These are phyloP conservation scores for Pyrus betulifolia DNA, from an alignment of 306 rosid genomes.

Conservation along the genomic window DNA sequence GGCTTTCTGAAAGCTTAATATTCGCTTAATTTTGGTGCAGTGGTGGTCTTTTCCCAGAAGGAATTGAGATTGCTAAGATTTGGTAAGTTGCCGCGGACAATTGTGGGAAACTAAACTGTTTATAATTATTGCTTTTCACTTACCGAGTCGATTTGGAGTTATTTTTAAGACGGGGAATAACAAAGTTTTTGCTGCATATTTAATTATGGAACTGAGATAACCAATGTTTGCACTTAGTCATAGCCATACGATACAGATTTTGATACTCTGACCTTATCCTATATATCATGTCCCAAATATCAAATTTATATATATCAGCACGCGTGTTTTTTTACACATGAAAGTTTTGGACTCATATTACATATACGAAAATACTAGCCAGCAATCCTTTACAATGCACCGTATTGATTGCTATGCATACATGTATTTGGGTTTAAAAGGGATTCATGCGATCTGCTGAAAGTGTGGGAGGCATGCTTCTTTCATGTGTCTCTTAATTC, in stretches of 20 bases:
- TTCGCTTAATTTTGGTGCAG: slow-evolving; percentile 66
- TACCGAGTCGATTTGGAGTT: neutral
- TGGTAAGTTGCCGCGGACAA: slow-evolving; percentile 56
- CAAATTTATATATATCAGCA: neutral
- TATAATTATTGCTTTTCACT: too few relatives aligned
- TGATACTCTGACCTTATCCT: neutral
- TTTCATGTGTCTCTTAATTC: neutral
- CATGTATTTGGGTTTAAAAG: neutral
- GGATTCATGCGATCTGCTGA: neutral
- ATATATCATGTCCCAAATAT: neutral
- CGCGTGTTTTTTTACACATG: neutral
- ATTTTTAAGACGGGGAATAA: neutral
- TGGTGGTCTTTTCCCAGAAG: slow-evolving; percentile 98
- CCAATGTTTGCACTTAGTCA: neutral
- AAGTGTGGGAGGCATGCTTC: neutral
- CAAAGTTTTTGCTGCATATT: neutral
- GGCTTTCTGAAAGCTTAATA: slow-evolving; percentile 37
- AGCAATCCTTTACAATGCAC: neutral
- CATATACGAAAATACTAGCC: neutral
- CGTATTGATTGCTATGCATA: neutral
- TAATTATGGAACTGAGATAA: neutral
- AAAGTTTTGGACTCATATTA: neutral
- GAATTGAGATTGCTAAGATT: slow-evolving; percentile 91
- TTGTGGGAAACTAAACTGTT: neutral
- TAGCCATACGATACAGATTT: neutral